Evolutionary conservation across 768 basidiomycete species (phyloP).

Genomic region (Austroboletus eburneus): DNA sequence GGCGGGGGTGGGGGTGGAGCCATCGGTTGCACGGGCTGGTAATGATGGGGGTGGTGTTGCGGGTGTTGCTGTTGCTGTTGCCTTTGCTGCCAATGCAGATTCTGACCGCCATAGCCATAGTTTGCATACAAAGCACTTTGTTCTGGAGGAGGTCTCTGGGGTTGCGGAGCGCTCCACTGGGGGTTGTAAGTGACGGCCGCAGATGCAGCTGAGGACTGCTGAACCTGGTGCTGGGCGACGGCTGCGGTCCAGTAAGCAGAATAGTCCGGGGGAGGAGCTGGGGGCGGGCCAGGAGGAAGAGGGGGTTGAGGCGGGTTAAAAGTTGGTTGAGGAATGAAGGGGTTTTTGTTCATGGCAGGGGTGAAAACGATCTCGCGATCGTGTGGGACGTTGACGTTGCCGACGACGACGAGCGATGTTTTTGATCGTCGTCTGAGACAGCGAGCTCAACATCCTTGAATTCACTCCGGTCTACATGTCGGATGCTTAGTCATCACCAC

Average conservation of each 20-base stretch:
- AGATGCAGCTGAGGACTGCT: slow-evolving; percentile 29
- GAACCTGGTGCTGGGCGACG: slow-evolving; percentile 43
- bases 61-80: slow-evolving; percentile 63
- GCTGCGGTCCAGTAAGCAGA: slow-evolving; percentile 72
- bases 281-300: slow-evolving; percentile 75
- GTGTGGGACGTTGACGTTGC: slow-evolving; percentile 2
- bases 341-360: slow-evolving; percentile 76
- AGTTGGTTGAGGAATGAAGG: slow-evolving; percentile 65
- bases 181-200: slow-evolving; percentile 53
- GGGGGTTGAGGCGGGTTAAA: slow-evolving; percentile 74
- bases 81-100: slow-evolving; percentile 58
- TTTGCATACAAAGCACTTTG: slow-evolving; percentile 87
- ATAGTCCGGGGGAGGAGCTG: slow-evolving; percentile 71
- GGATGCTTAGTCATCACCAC: slow-evolving; percentile 24
- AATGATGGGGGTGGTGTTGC: slow-evolving; percentile 42
- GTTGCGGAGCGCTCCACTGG: slow-evolving; percentile 64
- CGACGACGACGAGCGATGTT: slow-evolving; percentile 7
- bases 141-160: slow-evolving; percentile 65
- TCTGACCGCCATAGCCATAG: slow-evolving; percentile 82
- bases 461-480: slow-evolving; percentile 3
- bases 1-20: slow-evolving; percentile 51
- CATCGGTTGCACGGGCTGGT: slow-evolving; percentile 46
- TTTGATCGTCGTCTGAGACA: slow-evolving; percentile 23
- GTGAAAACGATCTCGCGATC: slow-evolving; percentile 10
- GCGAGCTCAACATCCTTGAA: slow-evolving; percentile 12